These are phyloP conservation scores for Nemophila menziesii DNA, from an alignment of 257 asterid species.

Conservation along the genomic window DNA sequence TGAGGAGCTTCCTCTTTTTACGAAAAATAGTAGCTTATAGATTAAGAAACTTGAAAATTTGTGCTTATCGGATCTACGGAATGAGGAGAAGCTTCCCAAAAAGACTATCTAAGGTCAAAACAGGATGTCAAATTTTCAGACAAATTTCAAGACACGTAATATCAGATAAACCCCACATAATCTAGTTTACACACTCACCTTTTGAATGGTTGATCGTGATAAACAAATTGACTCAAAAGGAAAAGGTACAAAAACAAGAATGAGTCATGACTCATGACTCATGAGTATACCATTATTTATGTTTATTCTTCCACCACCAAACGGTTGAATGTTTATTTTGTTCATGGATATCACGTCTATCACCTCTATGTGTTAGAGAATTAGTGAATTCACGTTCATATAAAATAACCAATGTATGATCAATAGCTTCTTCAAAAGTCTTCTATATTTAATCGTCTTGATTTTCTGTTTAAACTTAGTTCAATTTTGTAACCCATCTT, in stretches of 20 bases:
- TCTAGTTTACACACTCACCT: no score
- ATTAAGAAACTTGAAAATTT: no score
- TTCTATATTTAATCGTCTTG: not conserved
- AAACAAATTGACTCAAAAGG: not conserved
- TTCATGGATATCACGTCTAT: slow-evolving; percentile 29
- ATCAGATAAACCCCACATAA: no score
- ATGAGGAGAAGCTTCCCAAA: no score
- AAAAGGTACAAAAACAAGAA: not conserved
- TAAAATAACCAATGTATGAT: not conserved
- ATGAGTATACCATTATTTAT: not conserved
- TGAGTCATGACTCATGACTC: not conserved
- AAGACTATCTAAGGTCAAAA: no score
- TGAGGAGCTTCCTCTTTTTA: no score
- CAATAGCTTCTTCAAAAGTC: not conserved
- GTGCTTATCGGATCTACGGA: no score
- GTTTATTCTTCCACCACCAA: not conserved
- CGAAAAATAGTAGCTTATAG: no score
- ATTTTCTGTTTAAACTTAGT: not conserved
- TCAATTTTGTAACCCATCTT: not conserved
- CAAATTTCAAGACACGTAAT: no score
- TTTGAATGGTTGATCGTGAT: not conserved
- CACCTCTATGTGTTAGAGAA: slow-evolving; percentile 13
- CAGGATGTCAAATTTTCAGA: no score
- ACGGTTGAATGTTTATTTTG: slow-evolving; percentile 4
- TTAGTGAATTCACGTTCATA: slow-evolving; percentile 23